Evolutionary conservation across 83 land plant species (phyloP).

Genomic region (Picea abies): DNA sequence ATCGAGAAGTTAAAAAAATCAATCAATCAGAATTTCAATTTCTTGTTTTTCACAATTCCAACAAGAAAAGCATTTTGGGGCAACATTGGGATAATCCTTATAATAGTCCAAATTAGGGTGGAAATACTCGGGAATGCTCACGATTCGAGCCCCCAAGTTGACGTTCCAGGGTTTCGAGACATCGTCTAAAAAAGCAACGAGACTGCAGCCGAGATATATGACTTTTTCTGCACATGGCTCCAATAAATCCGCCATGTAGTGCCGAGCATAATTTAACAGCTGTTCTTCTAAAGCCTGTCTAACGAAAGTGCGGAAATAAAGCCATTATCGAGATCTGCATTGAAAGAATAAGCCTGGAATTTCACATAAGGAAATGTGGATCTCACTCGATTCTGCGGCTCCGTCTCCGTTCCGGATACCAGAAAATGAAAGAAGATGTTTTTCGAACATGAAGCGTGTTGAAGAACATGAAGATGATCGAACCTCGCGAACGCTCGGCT

Average conservation of each 20-base stretch:
- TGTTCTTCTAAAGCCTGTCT: conserved; percentile 64
- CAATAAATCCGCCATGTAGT: conserved; percentile 58
- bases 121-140: conserved; percentile 70
- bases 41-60: no score
- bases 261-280: conserved; percentile 77
- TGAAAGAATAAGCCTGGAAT: conserved; percentile 54
- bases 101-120: conserved; percentile 1
- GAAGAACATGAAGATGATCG: conserved; percentile 66
- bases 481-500: conserved; percentile 64
- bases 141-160: conserved; percentile 25
- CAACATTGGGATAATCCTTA: no score
- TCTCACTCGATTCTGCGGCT: conserved; percentile 27
- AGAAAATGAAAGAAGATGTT: conserved; percentile 71
- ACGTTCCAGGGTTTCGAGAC: conserved; percentile 52
- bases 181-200: conserved; percentile 54
- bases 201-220: conserved; percentile 74
- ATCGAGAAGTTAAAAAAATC: no score
- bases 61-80: no score
- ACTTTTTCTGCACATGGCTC: conserved; percentile 46
- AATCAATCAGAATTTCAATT: no score
- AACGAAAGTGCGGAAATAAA: conserved; percentile 52
- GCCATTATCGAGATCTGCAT: conserved; percentile 40
- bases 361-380: conserved; percentile 65
- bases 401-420: conserved; percentile 27
- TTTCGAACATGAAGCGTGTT: conserved; percentile 64